These are phyloP conservation scores for Phytophthora rubi DNA, from an alignment of 352 stramenopile genomes.

Conservation along the genomic window DNA sequence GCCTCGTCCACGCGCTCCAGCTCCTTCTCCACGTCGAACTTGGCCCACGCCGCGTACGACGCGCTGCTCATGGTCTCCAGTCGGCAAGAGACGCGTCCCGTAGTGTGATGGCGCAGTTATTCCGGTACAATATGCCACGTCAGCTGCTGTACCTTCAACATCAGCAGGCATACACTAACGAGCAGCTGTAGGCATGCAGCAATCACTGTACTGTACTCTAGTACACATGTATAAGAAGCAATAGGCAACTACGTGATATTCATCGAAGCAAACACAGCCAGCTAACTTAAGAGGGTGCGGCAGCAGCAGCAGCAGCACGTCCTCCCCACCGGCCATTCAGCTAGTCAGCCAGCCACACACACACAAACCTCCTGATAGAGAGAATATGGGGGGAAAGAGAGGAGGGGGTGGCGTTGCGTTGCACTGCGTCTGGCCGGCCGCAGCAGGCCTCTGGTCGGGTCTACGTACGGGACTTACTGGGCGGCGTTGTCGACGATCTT, in stretches of 20 bases:
- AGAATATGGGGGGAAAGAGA: not conserved
- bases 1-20: conserved; percentile 57
- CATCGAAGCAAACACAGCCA: conserved; percentile 47
- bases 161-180: conserved; percentile 6
- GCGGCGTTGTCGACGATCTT: conserved; percentile 74
- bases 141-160: not conserved
- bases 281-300: conserved; percentile 46
- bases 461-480: conserved; percentile 18
- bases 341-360: no score
- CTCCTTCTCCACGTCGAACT: conserved; percentile 75
- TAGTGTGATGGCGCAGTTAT: not conserved
- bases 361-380: not conserved
- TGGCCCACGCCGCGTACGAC: conserved; percentile 66
- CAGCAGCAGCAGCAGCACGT: not conserved
- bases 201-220: no score
- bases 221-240: conserved; percentile 11
- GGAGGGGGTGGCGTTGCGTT: not conserved
- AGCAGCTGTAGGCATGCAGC: not conserved
- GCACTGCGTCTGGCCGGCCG: not conserved
- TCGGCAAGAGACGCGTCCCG: conserved; percentile 5
- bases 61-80: conserved; percentile 35
- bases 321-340: not conserved
- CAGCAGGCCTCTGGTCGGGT: not conserved
- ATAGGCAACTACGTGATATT: conserved; percentile 40
- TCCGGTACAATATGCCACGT: not conserved